A percentile compares a stretch with the other conserved stretches of the same genome.
These are phyloP conservation scores for Leishmania arabica DNA, from an alignment of 208 protist species.

Conservation along the genomic window DNA sequence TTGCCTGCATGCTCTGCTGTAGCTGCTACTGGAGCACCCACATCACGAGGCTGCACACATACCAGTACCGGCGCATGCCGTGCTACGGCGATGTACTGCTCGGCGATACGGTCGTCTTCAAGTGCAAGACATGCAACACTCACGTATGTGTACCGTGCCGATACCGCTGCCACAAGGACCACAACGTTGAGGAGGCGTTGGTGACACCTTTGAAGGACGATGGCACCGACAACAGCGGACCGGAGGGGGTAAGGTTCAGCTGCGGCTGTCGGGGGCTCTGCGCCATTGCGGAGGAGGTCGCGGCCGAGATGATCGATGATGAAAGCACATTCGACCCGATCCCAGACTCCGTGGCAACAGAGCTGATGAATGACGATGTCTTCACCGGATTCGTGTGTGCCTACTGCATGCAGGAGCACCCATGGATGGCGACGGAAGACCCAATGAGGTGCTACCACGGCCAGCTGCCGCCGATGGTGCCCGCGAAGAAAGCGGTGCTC, in stretches of 20 bases:
- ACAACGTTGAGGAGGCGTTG: constrained; percentile 44
- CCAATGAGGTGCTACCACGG: constrained; percentile 65
- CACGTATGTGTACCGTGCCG: constrained; percentile 80
- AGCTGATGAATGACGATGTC: constrained; percentile 80
- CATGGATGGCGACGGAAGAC: constrained; percentile 69
- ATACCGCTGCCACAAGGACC: constrained; percentile 81
- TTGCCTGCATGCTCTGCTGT: constrained; percentile 80
- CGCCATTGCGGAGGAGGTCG: constrained; percentile 52
- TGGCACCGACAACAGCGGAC: constrained; percentile 49
- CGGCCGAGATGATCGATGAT: constrained; percentile 46
- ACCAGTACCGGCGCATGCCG: constrained; percentile 56
- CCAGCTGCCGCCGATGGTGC: constrained; percentile 42
- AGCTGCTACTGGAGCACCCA: constrained; percentile 84
- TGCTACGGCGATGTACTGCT: constrained; percentile 84
- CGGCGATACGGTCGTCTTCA: constrained; percentile 69
- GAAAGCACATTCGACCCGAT: constrained; percentile 36
- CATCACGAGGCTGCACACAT: constrained; percentile 59
- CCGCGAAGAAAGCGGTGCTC: constrained; percentile 34
- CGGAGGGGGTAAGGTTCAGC: constrained; percentile 56
- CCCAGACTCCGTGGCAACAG: constrained; percentile 38
- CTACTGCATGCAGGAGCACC: constrained; percentile 82
- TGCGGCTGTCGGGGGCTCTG: constrained; percentile 81
- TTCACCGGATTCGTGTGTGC: constrained; percentile 83
- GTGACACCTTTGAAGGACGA: constrained; percentile 44
- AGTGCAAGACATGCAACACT: constrained; percentile 70